A percentile compares a stretch with the other conserved stretches of the same genome.
Evolutionary conservation across 257 asterid species (phyloP).

Genomic region (Lycium ferocissimum): DNA sequence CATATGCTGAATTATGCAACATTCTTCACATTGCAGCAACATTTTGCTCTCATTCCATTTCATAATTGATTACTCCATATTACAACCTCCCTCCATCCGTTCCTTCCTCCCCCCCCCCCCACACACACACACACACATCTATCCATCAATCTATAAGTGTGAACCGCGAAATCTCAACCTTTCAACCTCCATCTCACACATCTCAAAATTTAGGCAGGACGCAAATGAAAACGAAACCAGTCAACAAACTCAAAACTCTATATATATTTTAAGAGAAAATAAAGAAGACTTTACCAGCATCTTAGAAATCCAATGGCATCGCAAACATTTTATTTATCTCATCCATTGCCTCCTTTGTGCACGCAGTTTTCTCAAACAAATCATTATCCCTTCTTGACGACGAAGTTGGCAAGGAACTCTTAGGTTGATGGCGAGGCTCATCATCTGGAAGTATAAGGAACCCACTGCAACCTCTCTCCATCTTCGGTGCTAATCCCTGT

Average conservation of each 20-base stretch:
- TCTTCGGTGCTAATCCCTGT: constrained; percentile 45
- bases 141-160: not conserved
- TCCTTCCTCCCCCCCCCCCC: not conserved
- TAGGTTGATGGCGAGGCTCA: constrained; percentile 49
- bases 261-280: not conserved
- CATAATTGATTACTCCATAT: not conserved
- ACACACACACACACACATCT: too few relatives aligned
- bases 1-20: not conserved
- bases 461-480: constrained; percentile 32
- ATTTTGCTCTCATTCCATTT: not conserved
- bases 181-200: constrained; percentile 1
- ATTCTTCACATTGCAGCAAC: constrained; percentile 22
- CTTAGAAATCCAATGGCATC: constrained; percentile 86
- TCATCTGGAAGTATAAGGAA: constrained; percentile 70
- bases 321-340: constrained; percentile 88
- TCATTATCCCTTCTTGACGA: constrained; percentile 50
- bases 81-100: not conserved
- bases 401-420: constrained; percentile 48
- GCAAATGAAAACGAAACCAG: not conserved
- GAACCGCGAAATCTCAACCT: not conserved
- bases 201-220: constrained; percentile 8
- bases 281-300: constrained; percentile 46
- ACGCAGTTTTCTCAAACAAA: constrained; percentile 75
- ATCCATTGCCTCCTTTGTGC: constrained; percentile 90
- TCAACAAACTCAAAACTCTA: not conserved